Percentiles rank a stretch among this genome's conserved stretches.
These are phyloP conservation scores for Gossypium mustelinum DNA, from an alignment of 345 rosid species.

Conservation along the genomic window DNA sequence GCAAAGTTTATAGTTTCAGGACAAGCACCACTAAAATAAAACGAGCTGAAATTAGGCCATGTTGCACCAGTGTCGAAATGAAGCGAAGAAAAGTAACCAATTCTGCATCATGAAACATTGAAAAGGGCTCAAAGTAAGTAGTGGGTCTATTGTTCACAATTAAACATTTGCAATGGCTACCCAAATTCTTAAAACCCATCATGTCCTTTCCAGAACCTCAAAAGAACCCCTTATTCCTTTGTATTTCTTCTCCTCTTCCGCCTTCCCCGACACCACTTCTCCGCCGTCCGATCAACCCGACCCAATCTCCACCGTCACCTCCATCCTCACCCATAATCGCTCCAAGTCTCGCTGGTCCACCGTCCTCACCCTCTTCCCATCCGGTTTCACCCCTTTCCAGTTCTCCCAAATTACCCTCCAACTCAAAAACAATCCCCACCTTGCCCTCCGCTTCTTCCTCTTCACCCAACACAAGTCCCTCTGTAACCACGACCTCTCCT, in stretches of 20 bases:
- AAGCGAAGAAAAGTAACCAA: too few species aligned
- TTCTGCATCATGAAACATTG: too few species aligned
- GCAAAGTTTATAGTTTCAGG: too few species aligned
- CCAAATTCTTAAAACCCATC: conserved; percentile 5
- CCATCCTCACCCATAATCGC: conserved; percentile 72
- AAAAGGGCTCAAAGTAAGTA: too few species aligned
- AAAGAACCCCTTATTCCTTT: conserved; percentile 13
- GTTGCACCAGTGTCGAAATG: too few species aligned
- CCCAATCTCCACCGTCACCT: conserved; percentile 41
- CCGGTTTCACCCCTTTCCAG: conserved; percentile 50
- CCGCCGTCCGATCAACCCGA: conserved; percentile 30
- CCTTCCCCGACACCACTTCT: conserved; percentile 25
- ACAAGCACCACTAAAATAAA: too few species aligned
- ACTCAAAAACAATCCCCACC: conserved; percentile 56
- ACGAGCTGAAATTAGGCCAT: too few species aligned
- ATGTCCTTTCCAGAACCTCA: conserved; percentile 12
- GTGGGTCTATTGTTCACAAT: not conserved
- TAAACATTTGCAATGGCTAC: not conserved
- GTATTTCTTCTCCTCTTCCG: conserved; percentile 3
- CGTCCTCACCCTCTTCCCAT: conserved; percentile 53
- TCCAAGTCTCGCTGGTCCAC: conserved; percentile 78
- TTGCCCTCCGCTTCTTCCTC: conserved; percentile 64
- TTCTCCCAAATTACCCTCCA: conserved; percentile 61
- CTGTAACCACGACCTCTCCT: conserved; percentile 51
- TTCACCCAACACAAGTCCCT: conserved; percentile 62